A percentile compares a stretch with the other conserved stretches of the same genome.
phyloP scores from a whole-genome alignment of 495 filamentous ascomycete species.

The Apodospora peruviana region DNA sequence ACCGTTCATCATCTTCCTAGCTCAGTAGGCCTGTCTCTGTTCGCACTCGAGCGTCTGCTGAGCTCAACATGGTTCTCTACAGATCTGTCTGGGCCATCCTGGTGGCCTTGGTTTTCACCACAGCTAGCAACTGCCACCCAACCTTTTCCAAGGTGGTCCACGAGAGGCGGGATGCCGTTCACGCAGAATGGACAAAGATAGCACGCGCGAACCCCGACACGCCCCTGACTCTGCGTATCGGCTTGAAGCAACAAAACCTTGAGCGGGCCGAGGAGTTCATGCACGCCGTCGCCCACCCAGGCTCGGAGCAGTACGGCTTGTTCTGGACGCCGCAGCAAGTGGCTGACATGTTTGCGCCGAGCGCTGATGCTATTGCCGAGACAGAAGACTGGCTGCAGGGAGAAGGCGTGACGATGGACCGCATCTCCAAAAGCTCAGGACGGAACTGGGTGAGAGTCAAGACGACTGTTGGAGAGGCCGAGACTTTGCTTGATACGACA shows the following conservation, averaged over 20 bases:
- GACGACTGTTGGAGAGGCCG: conserved; percentile 45
- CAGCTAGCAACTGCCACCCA: background rate
- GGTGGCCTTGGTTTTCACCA: background rate
- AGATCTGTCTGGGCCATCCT: background rate
- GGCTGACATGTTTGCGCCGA: conserved; percentile 11
- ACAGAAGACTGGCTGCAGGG: conserved; percentile 37
- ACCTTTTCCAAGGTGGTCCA: conserved; percentile 5
- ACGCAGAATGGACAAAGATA: conserved; percentile 4
- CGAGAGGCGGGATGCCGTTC: background rate
- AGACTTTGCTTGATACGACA: conserved; percentile 47
- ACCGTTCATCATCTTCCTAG: too few species aligned
- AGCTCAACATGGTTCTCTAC: background rate
- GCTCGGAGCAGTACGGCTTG: conserved; percentile 21
- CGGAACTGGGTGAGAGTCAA: conserved; percentile 45
- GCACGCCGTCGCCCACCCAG: conserved; percentile 22
- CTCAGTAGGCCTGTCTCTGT: too few species aligned
- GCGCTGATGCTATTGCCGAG: conserved; percentile 9
- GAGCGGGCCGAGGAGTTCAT: conserved; percentile 24
- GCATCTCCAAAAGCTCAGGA: conserved; percentile 44
- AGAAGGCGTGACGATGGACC: conserved; percentile 38
- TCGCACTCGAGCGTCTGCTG: too few species aligned
- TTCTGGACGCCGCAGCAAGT: conserved; percentile 17
- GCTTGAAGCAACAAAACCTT: conserved; percentile 26
- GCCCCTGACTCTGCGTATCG: conserved; percentile 18
- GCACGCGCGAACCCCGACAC: conserved; percentile 7